Base-by-base conservation (phyloP, 768 basidiomycete genomes). In the Suillus luteus region DNA sequence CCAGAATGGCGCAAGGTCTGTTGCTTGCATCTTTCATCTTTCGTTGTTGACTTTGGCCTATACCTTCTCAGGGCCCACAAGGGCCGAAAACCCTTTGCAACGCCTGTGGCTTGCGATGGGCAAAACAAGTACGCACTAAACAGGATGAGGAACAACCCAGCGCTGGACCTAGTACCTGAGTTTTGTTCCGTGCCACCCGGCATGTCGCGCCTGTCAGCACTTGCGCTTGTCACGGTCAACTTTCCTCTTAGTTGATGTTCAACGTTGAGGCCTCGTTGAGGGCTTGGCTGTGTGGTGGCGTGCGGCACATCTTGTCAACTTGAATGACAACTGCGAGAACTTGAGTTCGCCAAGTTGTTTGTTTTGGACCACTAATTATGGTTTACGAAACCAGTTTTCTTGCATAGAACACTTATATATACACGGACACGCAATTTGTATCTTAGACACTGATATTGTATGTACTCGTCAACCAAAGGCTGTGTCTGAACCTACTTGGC, bases 1-100 rank as follows among this genome's bases (percentile, higher is more conserved):
- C 96, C 97, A 0, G 96, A 99, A 78, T 99, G 96, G 96, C 85
- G 96, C 69, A 96, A 95, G 84, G 93, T 84, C 59, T 59, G 72
- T 31, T 2, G n/a, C 5, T 54, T 12, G 11, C 15, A 40, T 1
- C 17, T 49, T 27, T n/a, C 60, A 61, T 38, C 55, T 59, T 24
- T 61, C 33, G 80, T 66, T 59, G 63, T 70, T 44, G 5, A n/a
- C 40, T 51, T 43, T 55, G 3, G 19, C 57, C 66, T 67, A 31
- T 31, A 5, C 24, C 27, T 64, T 64, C 59, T 38, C 67, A 92
- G 92, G 96, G 96, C 12, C 96, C 96, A 1, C 82, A 86, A 61
- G 96, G 96, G 41, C 95, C 96, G 1, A 99, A 98, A 79, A 97
- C 96, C n/a, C 78, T 98, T 5, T 98, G 96, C 81, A 97, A 98